Conservation (phyloP, 257 asterid genomes). For the Solanum etuberosum region DNA sequence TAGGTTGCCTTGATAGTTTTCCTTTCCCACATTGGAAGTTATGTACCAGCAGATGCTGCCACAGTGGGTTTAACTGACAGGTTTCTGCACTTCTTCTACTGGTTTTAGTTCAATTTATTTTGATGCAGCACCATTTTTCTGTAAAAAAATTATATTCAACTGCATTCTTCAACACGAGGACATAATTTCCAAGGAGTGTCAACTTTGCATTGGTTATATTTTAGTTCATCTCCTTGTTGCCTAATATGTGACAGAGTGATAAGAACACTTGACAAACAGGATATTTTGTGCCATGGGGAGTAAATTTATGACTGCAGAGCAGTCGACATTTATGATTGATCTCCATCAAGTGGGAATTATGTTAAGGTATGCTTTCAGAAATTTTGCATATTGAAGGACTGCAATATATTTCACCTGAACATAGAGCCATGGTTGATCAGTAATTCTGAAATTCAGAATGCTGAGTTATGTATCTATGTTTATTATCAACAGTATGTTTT, state of each 20-base stretch:
- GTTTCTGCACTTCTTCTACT: constrained; percentile 20
- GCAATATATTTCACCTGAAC: not conserved
- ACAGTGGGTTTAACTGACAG: constrained; percentile 95
- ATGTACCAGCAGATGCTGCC: constrained; percentile 97
- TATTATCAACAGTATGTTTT: not conserved
- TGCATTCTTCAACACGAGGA: not conserved
- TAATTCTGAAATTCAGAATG: not conserved
- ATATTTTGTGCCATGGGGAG: constrained; percentile 93
- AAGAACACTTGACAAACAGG: constrained; percentile 26
- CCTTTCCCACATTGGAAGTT: constrained; percentile 94
- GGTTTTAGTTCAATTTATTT: not conserved
- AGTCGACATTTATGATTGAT: constrained; percentile 97
- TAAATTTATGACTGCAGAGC: constrained; percentile 94
- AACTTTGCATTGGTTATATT: not conserved
- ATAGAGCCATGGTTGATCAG: not conserved
- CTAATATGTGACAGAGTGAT: constrained; percentile 4
- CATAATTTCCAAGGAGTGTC: not conserved
- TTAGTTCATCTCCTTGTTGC: not conserved
- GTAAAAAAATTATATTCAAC: not conserved
- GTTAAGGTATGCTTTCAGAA: constrained; percentile 51
- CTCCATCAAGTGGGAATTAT: constrained; percentile 95
- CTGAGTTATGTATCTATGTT: not conserved
- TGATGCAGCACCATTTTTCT: not conserved
- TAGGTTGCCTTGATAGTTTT: constrained; percentile 97
- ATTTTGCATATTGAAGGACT: not conserved